Evolutionary conservation across 2,329 filamentous ascomycete species (phyloP), one percentile per base, ranked within the genome.

Genomic region (Aspergillus brunneoviolaceus): DNA sequence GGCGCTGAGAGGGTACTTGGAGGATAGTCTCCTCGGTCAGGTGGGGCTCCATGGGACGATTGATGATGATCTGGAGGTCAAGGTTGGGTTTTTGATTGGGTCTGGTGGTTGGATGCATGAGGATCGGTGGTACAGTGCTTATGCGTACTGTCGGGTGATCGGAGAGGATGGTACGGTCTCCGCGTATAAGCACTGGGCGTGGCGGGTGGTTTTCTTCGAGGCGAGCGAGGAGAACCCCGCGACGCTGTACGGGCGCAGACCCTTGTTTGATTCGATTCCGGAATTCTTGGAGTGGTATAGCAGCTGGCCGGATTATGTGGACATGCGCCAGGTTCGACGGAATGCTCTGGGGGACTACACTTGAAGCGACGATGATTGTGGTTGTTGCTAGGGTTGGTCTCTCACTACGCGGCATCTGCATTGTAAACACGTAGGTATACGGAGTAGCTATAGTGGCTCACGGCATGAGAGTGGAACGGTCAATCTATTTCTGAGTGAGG

Each of bases 241-340:
- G 4, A 27, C 25, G 25, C 39, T 63, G 21, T 59, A 63, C 42
- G 59, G 61, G 16, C 50, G 61, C 10, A 57, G 52, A 51, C 31
- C 57, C 21, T 56, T 53, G 23, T 63, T 62, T 57, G 50, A 63
- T 47, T 63, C 60, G n/a, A 60, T 62, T 50, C 39, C 48, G 10
- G 62, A 62, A 53, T 63, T 63, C 25, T 33, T 63, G 53, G 62
- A 63, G 39, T 62, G 57, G 60, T 63, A 63, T 5, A 29, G 48
- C 12, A 63, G 57, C 35, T 63, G 57, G 60, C 48, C 39, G 54
- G 62, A 60, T 49, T 57, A 69, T 21, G 7, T 49, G 3, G 47
- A 49, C 23, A 35, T 35, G 33, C 11, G 14, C 33, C 11, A 35
- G 33, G 33, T 35, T 12, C 33, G 33, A 12, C 11, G 33, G 10